Conservation (phyloP, 371 early-diverging fungal species). For the Mucor irregularis region DNA sequence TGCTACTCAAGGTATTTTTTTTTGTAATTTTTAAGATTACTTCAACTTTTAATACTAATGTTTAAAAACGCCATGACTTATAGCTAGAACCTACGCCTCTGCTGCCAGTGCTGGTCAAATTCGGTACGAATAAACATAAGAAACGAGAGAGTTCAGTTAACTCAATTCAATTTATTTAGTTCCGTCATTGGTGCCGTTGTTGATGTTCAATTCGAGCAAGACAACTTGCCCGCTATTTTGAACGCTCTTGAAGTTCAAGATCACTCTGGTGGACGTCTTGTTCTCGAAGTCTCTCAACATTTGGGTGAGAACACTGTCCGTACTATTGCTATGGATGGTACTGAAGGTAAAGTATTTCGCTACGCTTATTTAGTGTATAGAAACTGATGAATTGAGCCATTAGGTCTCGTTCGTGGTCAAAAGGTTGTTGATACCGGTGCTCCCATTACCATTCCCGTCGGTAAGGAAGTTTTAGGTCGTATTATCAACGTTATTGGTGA, state of each 20-base stretch:
- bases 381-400: conserved; percentile 13
- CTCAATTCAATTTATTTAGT: conserved; percentile 12
- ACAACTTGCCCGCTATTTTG: conserved; percentile 91
- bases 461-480: conserved; percentile 94
- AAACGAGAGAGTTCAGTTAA: not conserved
- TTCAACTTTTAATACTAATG: not conserved
- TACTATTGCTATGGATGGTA: conserved; percentile 99
- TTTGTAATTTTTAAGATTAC: not conserved
- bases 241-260: conserved; percentile 95
- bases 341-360: conserved; percentile 37
- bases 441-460: conserved; percentile 94
- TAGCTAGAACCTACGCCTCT: conserved; percentile 43
- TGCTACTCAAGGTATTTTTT: conserved; percentile 28
- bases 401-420: conserved; percentile 97
- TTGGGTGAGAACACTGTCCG: conserved; percentile 98
- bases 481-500: conserved; percentile 99
- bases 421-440: conserved; percentile 91
- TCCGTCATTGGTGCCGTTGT: conserved; percentile 97
- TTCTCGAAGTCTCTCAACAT: conserved; percentile 96
- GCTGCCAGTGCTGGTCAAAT: conserved; percentile 44
- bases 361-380: not conserved
- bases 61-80: not conserved
- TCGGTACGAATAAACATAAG: conserved; percentile 31
- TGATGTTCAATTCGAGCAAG: conserved; percentile 95
- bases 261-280: conserved; percentile 81